phyloP scores from a whole-genome alignment of 345 rosid genomes.

The Corchorus olitorius region DNA sequence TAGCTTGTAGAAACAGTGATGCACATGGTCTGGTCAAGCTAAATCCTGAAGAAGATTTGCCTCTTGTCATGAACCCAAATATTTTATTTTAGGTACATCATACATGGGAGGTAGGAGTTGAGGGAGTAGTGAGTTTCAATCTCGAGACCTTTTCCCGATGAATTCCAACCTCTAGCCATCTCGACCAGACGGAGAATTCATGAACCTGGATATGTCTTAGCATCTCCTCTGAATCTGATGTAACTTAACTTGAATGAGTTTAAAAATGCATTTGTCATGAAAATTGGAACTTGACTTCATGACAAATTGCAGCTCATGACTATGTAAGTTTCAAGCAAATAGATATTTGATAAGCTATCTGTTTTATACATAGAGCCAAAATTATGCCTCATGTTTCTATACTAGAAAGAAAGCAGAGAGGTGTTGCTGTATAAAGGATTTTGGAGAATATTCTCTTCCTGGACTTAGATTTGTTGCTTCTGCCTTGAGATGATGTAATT shows the following conservation, averaged over 20 bases:
- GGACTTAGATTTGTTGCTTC: neutral
- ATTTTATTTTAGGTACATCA: neutral
- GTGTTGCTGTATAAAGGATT: neutral
- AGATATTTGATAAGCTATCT: neutral
- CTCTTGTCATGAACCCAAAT: neutral
- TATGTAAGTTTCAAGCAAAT: neutral
- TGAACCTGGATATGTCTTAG: neutral
- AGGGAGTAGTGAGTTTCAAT: too few species aligned
- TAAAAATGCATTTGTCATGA: neutral
- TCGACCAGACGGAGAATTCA: neutral
- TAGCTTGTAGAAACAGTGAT: neutral
- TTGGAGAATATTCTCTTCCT: neutral
- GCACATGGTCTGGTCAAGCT: constrained; percentile 23
- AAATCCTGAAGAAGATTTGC: constrained; percentile 35
- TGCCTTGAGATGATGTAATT: neutral
- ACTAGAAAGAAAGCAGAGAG: neutral
- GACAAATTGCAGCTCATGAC: neutral
- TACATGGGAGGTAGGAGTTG: too few species aligned
- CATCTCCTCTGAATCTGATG: too few species aligned
- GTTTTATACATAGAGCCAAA: neutral
- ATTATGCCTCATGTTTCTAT: neutral
- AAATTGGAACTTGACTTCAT: neutral
- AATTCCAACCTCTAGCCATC: too few species aligned
- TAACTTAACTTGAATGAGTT: neutral
- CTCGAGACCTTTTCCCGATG: too few species aligned